Conservation (phyloP, 768 basidiomycete species). For the Termitomyces eurrhizus region DNA sequence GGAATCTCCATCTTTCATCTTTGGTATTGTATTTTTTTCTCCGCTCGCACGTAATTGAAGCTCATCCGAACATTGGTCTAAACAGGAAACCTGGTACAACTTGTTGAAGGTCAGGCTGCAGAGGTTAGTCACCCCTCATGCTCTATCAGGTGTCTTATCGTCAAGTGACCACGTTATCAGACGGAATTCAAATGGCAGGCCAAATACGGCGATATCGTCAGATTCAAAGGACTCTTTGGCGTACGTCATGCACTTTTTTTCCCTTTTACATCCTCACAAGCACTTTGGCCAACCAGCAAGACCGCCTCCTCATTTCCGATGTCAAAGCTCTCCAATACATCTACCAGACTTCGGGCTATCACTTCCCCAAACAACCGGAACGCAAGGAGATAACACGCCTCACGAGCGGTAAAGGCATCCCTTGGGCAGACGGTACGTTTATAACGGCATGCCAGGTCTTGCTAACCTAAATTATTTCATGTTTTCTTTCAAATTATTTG, state of each 20-base stretch:
- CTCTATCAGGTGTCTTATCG: not conserved
- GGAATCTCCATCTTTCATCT: conserved; percentile 33
- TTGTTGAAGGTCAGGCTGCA: conserved; percentile 30
- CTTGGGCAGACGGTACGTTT: conserved; percentile 37
- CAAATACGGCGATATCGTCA: conserved; percentile 37
- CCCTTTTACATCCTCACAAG: not conserved
- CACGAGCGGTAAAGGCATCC: conserved; percentile 30
- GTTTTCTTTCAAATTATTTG: not conserved
- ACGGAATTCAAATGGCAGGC: conserved; percentile 43
- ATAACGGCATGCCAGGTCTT: not conserved
- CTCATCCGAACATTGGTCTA: not conserved
- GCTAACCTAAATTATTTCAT: not conserved
- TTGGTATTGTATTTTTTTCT: conserved; percentile 22
- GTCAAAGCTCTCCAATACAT: conserved; percentile 46
- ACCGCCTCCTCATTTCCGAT: conserved; percentile 43
- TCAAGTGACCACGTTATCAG: conserved; percentile 14
- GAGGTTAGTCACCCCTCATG: conserved; percentile 18
- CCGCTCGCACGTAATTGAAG: not conserved
- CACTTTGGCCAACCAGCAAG: conserved; percentile 26
- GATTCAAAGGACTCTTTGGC: conserved; percentile 33
- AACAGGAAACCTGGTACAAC: conserved; percentile 25
- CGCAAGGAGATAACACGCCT: conserved; percentile 33
- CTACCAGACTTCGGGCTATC: conserved; percentile 39
- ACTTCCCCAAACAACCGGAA: conserved; percentile 36
- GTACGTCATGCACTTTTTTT: conserved; percentile 19